Conservation (phyloP, 805 yeast genomes). For the Cyberlindnera americana region DNA sequence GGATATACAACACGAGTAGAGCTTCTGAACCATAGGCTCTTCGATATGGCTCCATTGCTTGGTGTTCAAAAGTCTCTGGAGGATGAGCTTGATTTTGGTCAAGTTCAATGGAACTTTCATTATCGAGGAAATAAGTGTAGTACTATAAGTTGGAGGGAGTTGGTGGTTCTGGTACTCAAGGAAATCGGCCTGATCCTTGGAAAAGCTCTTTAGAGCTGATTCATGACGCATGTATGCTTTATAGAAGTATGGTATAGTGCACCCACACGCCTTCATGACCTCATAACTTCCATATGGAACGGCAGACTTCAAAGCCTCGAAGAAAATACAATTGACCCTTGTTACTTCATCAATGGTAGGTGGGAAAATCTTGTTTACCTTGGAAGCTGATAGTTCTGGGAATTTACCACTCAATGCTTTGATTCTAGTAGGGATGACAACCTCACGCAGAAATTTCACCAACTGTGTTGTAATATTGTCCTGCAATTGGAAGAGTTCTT, state of each 20-base stretch:
- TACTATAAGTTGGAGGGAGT: conserved; percentile 37
- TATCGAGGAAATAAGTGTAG: conserved; percentile 53
- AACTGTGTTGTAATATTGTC: conserved; percentile 64
- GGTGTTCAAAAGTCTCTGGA: conserved; percentile 55
- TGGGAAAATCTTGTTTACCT: conserved; percentile 78
- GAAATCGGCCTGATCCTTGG: conserved; percentile 41
- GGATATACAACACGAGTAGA: conserved; percentile 51
- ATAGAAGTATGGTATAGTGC: conserved; percentile 84
- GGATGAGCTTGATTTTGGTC: conserved; percentile 62
- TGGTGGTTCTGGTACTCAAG: conserved; percentile 33
- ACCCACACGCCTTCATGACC: conserved; percentile 73
- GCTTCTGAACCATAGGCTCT: conserved; percentile 31
- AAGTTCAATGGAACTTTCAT: conserved; percentile 70
- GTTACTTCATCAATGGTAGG: conserved; percentile 95
- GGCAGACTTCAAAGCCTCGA: conserved; percentile 71
- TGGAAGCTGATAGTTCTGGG: conserved; percentile 52
- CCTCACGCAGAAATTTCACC: conserved; percentile 72
- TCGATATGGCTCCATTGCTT: conserved; percentile 39
- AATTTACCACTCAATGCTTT: conserved; percentile 56
- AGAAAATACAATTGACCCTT: conserved; percentile 79
- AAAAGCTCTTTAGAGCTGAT: conserved; percentile 76
- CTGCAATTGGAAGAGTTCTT: conserved; percentile 69
- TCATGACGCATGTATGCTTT: conserved; percentile 93
- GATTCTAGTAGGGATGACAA: conserved; percentile 74
- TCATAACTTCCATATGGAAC: conserved; percentile 69